These are phyloP conservation scores for Cladosporium velox DNA, from an alignment of 2,329 filamentous ascomycete genomes.

Conservation along the genomic window DNA sequence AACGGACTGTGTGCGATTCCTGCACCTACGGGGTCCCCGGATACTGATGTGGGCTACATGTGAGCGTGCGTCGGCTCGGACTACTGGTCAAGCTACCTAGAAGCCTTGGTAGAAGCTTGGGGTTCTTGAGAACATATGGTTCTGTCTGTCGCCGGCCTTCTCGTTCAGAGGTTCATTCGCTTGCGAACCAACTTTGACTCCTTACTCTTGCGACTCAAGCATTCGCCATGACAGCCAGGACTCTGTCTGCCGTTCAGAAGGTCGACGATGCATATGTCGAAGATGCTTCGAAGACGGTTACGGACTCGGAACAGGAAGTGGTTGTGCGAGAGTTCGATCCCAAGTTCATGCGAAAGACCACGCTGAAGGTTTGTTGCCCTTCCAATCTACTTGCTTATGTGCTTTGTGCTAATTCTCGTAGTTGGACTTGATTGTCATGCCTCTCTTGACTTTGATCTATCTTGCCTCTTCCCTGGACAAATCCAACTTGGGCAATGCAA, in stretches of 20 bases:
- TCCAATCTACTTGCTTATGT: neutral
- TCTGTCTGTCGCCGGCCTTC: neutral
- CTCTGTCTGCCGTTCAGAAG: constrained; percentile 21
- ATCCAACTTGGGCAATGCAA: constrained; percentile 36
- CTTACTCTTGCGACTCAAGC: constrained; percentile 12
- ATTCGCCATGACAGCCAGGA: constrained; percentile 18
- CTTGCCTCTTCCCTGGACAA: constrained; percentile 47
- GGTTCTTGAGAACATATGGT: neutral
- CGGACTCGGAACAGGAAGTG: constrained; percentile 6
- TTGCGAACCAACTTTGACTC: neutral
- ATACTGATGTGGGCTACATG: neutral
- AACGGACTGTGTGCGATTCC: neutral
- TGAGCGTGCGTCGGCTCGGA: neutral
- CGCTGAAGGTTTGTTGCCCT: constrained; percentile 16
- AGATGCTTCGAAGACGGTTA: neutral
- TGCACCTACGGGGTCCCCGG: neutral
- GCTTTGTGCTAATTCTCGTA: constrained; percentile 6
- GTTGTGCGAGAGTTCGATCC: constrained; percentile 22
- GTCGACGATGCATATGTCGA: constrained; percentile 16
- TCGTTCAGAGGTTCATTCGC: neutral
- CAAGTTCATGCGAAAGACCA: constrained; percentile 22
- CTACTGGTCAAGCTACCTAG: neutral
- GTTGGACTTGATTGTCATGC: constrained; percentile 23
- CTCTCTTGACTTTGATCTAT: constrained; percentile 22
- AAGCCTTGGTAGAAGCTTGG: constrained; percentile 7